Conservation (phyloP, 2,329 filamentous ascomycete species). For the Pyrenophora tritici-repentis region DNA sequence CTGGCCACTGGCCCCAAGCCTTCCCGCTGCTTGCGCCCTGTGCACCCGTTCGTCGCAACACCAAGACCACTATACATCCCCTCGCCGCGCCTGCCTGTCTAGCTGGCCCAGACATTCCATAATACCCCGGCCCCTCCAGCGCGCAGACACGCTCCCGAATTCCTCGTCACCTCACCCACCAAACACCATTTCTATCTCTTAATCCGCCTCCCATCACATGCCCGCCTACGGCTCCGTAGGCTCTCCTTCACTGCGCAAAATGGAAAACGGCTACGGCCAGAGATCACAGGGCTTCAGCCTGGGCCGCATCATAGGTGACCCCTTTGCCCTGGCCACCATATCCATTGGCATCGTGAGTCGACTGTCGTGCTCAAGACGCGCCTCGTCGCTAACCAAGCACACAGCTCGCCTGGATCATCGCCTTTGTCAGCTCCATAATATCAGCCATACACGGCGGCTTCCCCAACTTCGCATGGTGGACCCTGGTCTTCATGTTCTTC, state of each 20-base stretch:
- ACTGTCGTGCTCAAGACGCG: neutral
- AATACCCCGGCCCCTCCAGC: neutral
- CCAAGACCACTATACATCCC: constrained; percentile 4
- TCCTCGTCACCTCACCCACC: no score
- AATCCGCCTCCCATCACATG: constrained; percentile 61
- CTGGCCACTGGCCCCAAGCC: constrained; percentile 14
- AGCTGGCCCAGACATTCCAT: constrained; percentile 13
- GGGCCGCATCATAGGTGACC: constrained; percentile 92
- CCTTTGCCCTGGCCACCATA: constrained; percentile 91
- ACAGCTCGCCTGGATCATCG: constrained; percentile 93
- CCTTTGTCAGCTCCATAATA: constrained; percentile 84
- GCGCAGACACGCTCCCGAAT: no score
- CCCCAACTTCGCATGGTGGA: constrained; percentile 92
- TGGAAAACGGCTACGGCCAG: constrained; percentile 66
- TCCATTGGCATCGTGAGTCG: constrained; percentile 84
- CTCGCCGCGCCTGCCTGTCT: constrained; percentile 5
- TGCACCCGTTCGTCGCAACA: constrained; percentile 10
- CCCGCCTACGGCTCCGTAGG: constrained; percentile 73
- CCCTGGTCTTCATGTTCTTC: constrained; percentile 82
- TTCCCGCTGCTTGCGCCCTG: constrained; percentile 11
- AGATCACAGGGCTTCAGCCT: constrained; percentile 64
- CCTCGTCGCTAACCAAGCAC: constrained; percentile 25
- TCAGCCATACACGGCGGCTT: constrained; percentile 65
- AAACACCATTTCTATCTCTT: no score
- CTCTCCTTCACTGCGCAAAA: constrained; percentile 78